phyloP scores from a whole-genome alignment of 805 yeast species.

The Saccharomyces kudriavzevii region DNA sequence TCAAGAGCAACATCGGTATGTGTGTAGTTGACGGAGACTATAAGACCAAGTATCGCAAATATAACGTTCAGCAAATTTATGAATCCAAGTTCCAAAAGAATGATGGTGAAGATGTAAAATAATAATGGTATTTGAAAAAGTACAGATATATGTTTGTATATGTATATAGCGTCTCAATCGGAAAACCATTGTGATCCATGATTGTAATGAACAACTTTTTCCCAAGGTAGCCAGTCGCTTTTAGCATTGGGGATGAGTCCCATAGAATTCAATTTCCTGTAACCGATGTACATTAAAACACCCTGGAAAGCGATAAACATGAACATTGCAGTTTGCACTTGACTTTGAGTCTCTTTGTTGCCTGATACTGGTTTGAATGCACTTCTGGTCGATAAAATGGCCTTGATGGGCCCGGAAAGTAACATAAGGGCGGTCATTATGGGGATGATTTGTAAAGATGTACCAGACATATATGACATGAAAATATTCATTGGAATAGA shows the following conservation, averaged over 20 bases:
- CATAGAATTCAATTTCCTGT: conserved; percentile 80
- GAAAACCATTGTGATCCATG: conserved; percentile 16
- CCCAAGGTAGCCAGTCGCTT: conserved; percentile 93
- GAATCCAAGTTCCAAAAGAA: conserved; percentile 33
- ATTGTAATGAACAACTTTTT: conserved; percentile 32
- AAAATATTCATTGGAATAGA: conserved; percentile 80
- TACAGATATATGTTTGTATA: neutral
- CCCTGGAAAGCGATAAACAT: conserved; percentile 42
- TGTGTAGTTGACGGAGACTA: conserved; percentile 63
- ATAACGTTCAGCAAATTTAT: conserved; percentile 75
- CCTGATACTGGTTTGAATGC: conserved; percentile 46
- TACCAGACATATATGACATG: conserved; percentile 91
- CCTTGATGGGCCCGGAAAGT: conserved; percentile 67
- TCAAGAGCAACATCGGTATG: conserved; percentile 81
- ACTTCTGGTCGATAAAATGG: conserved; percentile 49
- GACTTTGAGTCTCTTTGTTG: conserved; percentile 21
- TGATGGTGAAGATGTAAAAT: conserved; percentile 1
- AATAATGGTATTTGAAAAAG: neutral
- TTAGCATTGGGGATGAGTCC: conserved; percentile 81
- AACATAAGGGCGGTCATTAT: conserved; percentile 83
- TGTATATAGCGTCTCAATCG: neutral
- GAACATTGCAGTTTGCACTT: conserved; percentile 34
- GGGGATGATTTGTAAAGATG: conserved; percentile 80
- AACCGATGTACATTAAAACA: conserved; percentile 60
- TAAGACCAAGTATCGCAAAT: conserved; percentile 48